Percentiles rank a stretch among this genome's conserved stretches.
Conservation (phyloP, 306 rosid genomes). For the Ceratonia siliqua region DNA sequence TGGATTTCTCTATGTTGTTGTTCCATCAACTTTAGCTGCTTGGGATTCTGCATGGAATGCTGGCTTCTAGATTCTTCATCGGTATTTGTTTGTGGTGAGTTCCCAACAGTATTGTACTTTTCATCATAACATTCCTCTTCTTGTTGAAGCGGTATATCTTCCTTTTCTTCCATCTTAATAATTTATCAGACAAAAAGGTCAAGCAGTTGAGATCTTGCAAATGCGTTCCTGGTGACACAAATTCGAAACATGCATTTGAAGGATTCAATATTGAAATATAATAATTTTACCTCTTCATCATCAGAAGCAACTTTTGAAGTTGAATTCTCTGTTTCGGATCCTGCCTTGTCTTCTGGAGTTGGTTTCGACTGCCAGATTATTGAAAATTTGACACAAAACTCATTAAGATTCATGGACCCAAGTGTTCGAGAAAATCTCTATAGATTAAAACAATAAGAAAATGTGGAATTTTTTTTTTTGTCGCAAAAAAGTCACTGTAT, state of each 20-base stretch:
- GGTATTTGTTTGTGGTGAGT: no score
- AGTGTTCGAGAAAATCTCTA: not conserved
- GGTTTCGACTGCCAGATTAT: constrained; percentile 48
- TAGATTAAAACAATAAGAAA: not conserved
- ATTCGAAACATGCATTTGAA: constrained; percentile 1
- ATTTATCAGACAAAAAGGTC: constrained; percentile 20
- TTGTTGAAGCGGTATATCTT: constrained; percentile 33
- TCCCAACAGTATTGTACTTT: constrained; percentile 31
- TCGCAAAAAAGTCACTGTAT: not conserved
- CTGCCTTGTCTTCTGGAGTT: constrained; percentile 44
- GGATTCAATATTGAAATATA: constrained; percentile 28
- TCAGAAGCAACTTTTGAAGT: constrained; percentile 37
- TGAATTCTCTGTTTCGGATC: constrained; percentile 37
- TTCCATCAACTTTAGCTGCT: constrained; percentile 53
- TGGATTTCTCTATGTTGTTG: constrained; percentile 59
- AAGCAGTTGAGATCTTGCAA: not conserved
- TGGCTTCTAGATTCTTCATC: constrained; percentile 22
- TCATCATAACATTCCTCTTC: constrained; percentile 30
- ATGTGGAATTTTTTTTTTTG: not conserved
- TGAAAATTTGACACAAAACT: constrained; percentile 19
- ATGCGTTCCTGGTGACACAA: not conserved
- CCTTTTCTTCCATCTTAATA: constrained; percentile 60
- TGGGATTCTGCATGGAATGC: constrained; percentile 29
- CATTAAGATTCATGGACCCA: not conserved
- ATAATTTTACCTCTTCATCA: constrained; percentile 55